Evolutionary conservation across 2,329 filamentous ascomycete species (phyloP).

Genomic region (Neurospora sp.): DNA sequence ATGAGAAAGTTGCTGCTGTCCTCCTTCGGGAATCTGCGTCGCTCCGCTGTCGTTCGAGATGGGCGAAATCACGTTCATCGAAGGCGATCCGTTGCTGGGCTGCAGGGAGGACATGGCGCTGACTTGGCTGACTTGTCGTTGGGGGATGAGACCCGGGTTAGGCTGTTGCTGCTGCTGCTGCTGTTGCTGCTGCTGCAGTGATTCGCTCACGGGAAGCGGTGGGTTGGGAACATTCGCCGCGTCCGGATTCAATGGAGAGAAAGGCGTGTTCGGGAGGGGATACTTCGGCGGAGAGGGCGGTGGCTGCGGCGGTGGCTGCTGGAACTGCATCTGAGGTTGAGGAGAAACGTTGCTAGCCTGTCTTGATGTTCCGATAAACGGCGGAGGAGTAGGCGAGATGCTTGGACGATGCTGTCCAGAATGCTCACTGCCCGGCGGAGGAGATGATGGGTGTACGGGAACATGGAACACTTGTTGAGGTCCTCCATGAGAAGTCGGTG

Average conservation of each 20-base stretch:
- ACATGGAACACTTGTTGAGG: not conserved
- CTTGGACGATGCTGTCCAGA: not conserved
- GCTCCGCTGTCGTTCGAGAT: conserved; percentile 1
- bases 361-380: conserved; percentile 7
- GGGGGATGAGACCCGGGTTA: conserved; percentile 11
- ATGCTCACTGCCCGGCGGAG: not conserved
- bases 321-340: conserved; percentile 10
- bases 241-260: conserved; percentile 14
- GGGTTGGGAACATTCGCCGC: conserved; percentile 7
- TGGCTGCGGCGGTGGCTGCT: not conserved
- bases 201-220: not conserved
- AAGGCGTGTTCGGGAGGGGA: conserved; percentile 13
- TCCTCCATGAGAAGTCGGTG: not conserved
- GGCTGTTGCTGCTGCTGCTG: conserved; percentile 6
- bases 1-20: conserved; percentile 2
- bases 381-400: conserved; percentile 4
- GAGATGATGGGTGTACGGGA: not conserved
- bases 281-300: conserved; percentile 10
- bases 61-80: conserved; percentile 3
- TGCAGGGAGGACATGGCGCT: conserved; percentile 21
- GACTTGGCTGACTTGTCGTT: conserved; percentile 19
- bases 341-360: conserved; percentile 6
- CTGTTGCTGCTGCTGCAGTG: not conserved
- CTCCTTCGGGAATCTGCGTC: conserved; percentile 4
- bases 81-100: conserved; percentile 3